Evolutionary conservation across 257 asterid species (phyloP).

Genomic region (Nicotiana knightiana): DNA sequence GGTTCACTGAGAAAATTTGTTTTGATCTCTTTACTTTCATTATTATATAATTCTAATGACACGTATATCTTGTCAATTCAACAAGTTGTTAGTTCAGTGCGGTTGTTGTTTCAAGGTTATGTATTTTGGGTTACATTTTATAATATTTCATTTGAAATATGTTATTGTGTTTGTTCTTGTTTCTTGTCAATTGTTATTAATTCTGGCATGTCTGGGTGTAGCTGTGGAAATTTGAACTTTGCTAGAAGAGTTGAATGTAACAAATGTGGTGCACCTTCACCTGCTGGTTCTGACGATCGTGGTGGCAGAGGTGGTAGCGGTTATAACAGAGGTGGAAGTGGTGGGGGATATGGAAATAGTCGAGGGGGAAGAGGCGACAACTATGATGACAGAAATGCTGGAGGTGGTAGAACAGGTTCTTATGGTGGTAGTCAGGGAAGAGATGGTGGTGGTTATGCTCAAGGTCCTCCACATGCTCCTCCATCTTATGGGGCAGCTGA

Average conservation of each 20-base stretch:
- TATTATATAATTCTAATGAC: neutral
- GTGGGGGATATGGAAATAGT: conserved; percentile 30
- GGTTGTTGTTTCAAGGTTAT: conserved; percentile 6
- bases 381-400: conserved; percentile 58
- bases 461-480: conserved; percentile 53
- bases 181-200: conserved; percentile 33
- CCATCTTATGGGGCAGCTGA: conserved; percentile 67
- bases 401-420: conserved; percentile 58
- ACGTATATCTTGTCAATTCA: neutral
- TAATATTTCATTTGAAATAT: neutral
- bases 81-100: neutral
- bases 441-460: conserved; percentile 64
- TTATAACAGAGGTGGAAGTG: conserved; percentile 30
- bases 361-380: conserved; percentile 57
- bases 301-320: conserved; percentile 64
- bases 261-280: conserved; percentile 92
- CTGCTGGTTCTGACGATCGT: conserved; percentile 77
- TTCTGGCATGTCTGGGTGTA: conserved; percentile 48
- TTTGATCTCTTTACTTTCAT: neutral
- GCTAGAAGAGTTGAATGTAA: conserved; percentile 97
- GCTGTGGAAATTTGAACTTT: conserved; percentile 98
- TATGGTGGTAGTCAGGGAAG: conserved; percentile 65
- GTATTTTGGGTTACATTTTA: neutral
- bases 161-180: neutral
- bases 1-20: neutral